Base-by-base conservation (phyloP, 169 alveolate genomes). In the Miamiensis avidus region DNA sequence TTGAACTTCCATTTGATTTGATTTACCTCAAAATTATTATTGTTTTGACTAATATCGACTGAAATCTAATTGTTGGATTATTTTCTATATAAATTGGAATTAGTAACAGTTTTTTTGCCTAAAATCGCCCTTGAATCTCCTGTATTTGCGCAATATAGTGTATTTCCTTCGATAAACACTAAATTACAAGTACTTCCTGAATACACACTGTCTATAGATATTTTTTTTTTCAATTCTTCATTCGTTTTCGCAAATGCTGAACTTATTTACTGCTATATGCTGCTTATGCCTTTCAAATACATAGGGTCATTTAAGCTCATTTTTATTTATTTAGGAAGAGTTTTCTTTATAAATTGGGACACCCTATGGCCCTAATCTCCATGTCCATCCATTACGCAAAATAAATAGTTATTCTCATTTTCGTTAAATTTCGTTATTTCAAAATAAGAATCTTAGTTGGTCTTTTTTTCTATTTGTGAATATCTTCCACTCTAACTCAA, bases 81-180 rank as follows among this genome's bases (percentile, higher is more conserved):
- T n/a, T 49, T 49, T 49, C 4, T 49, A 20, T 11, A 11, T 11
- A 49, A 20, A 11, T 49, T 49, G 69, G 4, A 4, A 11, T 49
- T 49, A 49, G 4, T 49, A 49, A 11, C 69, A 31, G 74, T 77
- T 73, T 82, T 83, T 25, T 27, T 0, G 16, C 79, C 78, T 29
- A 75, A 78, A 30, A 89, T 78, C 74, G 91, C 91, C 75, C 94
- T 90, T 29, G 90, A 83, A 78, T 90, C 94, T 15, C 94, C 94
- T 29, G 84, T 77, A 76, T 88, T 88, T 11, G 89, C 87, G 81
- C 92, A 88, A 83, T 75, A 75, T 20, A 76, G 0, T 31, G n/a
- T 32, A 25, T 75, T 75, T 29, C 34, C 81, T 1, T 31, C 25
- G 1, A 79, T 84, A 31, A 79, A 74, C 27, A 86, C 30, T 64